A percentile compares a stretch with the other conserved stretches of the same genome.
These are phyloP conservation scores for Diplocarpon rosae DNA, from an alignment of 2,329 filamentous ascomycete species.

Conservation along the genomic window DNA sequence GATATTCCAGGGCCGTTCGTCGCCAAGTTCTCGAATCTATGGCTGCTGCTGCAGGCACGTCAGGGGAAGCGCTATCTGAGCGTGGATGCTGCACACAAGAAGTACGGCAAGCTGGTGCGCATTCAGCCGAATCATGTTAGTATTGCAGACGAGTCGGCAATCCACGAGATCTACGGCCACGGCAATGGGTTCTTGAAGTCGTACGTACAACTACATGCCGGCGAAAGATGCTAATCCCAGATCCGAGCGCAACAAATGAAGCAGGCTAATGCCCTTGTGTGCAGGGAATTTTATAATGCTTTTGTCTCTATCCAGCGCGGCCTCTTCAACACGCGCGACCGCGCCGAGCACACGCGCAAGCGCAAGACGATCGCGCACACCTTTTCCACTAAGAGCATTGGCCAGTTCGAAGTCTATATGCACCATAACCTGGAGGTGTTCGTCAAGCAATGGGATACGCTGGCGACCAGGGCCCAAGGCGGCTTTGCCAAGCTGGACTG, in stretches of 20 bases:
- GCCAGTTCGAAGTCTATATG: constrained; percentile 84
- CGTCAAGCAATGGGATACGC: constrained; percentile 58
- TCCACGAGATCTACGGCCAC: constrained; percentile 67
- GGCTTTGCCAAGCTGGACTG: constrained; percentile 58
- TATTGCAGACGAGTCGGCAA: constrained; percentile 69
- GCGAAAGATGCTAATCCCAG: constrained; percentile 33
- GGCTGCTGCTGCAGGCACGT: constrained; percentile 60
- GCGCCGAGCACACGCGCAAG: constrained; percentile 75
- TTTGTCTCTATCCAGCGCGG: constrained; percentile 81
- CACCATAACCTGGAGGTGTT: constrained; percentile 67
- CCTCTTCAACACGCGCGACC: constrained; percentile 80
- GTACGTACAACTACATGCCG: constrained; percentile 36
- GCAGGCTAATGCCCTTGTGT: too few species aligned
- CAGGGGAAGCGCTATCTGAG: constrained; percentile 51
- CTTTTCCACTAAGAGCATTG: constrained; percentile 71
- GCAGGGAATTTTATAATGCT: constrained; percentile 64
- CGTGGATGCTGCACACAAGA: constrained; percentile 65
- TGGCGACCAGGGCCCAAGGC: constrained; percentile 34
- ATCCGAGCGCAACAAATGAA: too few species aligned
- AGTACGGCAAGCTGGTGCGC: constrained; percentile 62
- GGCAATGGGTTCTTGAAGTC: constrained; percentile 66
- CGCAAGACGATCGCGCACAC: constrained; percentile 81
- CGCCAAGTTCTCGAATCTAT: constrained; percentile 63
- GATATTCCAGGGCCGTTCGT: constrained; percentile 40
- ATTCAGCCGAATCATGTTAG: constrained; percentile 80